Conservation (phyloP, 129 eudicot species). For the Flaveria bidentis region DNA sequence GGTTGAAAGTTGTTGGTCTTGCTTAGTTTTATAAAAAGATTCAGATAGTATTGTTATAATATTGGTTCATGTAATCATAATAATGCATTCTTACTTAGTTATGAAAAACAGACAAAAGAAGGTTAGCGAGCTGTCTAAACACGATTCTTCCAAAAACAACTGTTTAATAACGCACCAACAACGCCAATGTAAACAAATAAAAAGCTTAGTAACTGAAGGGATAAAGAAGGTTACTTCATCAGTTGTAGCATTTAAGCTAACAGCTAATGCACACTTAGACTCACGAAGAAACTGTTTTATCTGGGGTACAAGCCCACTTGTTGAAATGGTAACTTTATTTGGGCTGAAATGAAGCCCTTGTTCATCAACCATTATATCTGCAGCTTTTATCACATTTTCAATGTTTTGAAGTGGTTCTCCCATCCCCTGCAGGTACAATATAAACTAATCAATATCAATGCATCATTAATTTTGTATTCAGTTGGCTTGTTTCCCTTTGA, state of each 20-base stretch:
- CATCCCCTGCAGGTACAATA: constrained; percentile 67
- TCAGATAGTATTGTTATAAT: not conserved
- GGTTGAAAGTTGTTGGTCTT: constrained; percentile 4
- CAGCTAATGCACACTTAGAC: constrained; percentile 82
- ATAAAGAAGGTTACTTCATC: constrained; percentile 59
- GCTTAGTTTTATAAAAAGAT: not conserved
- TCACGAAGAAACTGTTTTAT: constrained; percentile 79
- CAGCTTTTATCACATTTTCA: constrained; percentile 84
- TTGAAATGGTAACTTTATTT: constrained; percentile 80
- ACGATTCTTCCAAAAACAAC: not conserved
- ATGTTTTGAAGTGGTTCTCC: constrained; percentile 98
- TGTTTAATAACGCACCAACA: not conserved
- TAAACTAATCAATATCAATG: constrained; percentile 2
- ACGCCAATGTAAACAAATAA: not conserved
- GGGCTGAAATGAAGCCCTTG: constrained; percentile 99
- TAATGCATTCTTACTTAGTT: not conserved
- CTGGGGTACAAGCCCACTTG: constrained; percentile 98
- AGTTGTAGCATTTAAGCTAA: constrained; percentile 92
- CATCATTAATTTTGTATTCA: not conserved
- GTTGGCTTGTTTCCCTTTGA: not conserved
- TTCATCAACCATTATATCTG: constrained; percentile 87
- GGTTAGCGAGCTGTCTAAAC: not conserved
- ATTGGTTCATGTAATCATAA: not conserved
- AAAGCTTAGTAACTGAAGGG: not conserved
- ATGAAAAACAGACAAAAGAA: not conserved